Evolutionary conservation across 2,329 filamentous ascomycete species (phyloP), one percentile per base, ranked within the genome.

Genomic region (Cephalotrichum gorgonifer): DNA sequence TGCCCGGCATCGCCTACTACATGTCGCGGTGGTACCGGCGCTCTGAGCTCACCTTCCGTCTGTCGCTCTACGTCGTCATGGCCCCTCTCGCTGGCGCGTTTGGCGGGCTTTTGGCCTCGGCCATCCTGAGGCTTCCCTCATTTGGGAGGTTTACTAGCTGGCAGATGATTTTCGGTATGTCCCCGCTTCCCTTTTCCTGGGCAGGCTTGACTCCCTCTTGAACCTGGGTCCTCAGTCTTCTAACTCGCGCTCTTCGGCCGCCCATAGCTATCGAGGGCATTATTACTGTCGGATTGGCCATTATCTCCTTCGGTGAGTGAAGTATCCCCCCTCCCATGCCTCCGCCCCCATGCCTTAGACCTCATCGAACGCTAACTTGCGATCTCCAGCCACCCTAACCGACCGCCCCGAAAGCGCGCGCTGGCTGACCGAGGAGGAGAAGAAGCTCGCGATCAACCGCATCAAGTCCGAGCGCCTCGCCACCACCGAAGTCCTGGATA

Each of bases 1-100:
- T 88, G 48, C 85, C 85, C 0, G 84, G 85, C 0, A 85, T 86
- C 38, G 82, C 83, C 0, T 88, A 87, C 62, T 88, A 87, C 56
- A 65, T 87, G 20, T 82, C 77, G 1, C 70, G 83, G 47, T 88
- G 83, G 83, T 88, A 87, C 55, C 71, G 81, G n/a, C 71, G 80
- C 28, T 75, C 74, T 45, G 84, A 88, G 62, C 66, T 88, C 6
- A 74, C 79, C 0, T 86, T 86, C 60, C 74, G 83, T 0, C 66
- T 87, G 1, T 76, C 79, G 1, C 65, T 86, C 2, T 87, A 86
- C 63, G 78, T 87, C 49, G 80, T 86, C 50, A 84, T 81, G 75
- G 78, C 82, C 0, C 82, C 83, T 0, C 68, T 88, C 0, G 83
- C 83, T 0, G 83, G 83, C 3, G 83, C 83, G 0, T 87, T 87